Evolutionary conservation across 2,329 filamentous ascomycete genomes (phyloP).

Genomic region (Fusarium sp.): DNA sequence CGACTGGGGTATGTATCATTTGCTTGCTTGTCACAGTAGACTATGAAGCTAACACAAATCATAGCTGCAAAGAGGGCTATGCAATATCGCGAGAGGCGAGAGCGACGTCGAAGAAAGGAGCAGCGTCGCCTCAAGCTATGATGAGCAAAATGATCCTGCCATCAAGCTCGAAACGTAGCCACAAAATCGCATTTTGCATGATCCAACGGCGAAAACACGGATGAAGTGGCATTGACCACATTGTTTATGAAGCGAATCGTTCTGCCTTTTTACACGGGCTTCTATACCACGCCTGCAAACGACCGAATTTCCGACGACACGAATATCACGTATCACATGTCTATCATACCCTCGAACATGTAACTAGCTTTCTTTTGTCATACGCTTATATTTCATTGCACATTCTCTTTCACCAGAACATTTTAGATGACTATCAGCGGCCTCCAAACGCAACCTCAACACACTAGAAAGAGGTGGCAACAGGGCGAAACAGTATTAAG

Average conservation of each 20-base stretch:
- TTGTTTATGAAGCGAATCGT: constrained; percentile 21
- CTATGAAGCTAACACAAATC: constrained; percentile 30
- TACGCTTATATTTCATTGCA: constrained; percentile 1
- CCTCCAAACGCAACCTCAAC: background rate
- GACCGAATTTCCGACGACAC: constrained; percentile 40
- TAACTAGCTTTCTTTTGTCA: constrained; percentile 34
- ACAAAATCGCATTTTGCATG: background rate
- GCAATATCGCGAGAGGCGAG: constrained; percentile 53
- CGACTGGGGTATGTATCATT: constrained; percentile 55
- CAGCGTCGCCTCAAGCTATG: constrained; percentile 52
- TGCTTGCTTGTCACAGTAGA: background rate
- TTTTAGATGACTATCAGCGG: constrained; percentile 23
- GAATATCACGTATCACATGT: constrained; percentile 43
- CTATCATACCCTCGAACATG: constrained; percentile 34
- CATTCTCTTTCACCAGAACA: background rate
- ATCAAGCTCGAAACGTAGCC: constrained; percentile 5
- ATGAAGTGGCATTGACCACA: constrained; percentile 18
- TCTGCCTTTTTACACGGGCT: constrained; percentile 1
- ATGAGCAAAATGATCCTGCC: constrained; percentile 16
- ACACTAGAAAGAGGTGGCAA: background rate
- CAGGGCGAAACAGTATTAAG: background rate
- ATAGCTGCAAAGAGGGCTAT: constrained; percentile 51
- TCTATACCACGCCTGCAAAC: constrained; percentile 24
- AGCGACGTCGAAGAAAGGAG: constrained; percentile 54
- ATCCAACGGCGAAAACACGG: background rate